Evolutionary conservation across 306 rosid species (phyloP).

Genomic region (Senna siamea): DNA sequence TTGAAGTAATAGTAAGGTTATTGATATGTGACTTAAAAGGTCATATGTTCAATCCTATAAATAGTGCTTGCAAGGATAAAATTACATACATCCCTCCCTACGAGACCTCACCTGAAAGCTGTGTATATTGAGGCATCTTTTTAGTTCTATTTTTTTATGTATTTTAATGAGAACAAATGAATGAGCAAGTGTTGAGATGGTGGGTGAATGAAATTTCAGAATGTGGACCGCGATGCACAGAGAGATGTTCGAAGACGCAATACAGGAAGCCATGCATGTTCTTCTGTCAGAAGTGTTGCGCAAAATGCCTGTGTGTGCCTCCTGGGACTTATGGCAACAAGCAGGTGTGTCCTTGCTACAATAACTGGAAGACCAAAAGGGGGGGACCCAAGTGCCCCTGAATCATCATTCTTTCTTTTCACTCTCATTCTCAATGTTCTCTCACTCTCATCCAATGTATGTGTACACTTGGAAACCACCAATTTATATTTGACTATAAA

Average conservation of each 20-base stretch:
- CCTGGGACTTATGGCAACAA: slow-evolving; percentile 69
- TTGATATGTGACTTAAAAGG: no score
- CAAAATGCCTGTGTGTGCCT: slow-evolving; percentile 63
- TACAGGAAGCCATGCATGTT: slow-evolving; percentile 69
- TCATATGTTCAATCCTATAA: no score
- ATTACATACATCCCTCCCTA: no score
- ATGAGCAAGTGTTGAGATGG: no score
- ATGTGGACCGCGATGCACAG: slow-evolving; percentile 49
- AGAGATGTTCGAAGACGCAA: slow-evolving; percentile 58
- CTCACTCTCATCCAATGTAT: neutral
- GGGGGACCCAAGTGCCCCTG: slow-evolving; percentile 75
- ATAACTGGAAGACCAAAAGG: slow-evolving; percentile 69
- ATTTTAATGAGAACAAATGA: no score
- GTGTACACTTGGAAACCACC: neutral
- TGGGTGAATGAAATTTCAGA: slow-evolving; percentile 42
- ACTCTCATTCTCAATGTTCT: neutral
- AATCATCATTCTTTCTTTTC: neutral
- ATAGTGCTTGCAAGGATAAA: no score
- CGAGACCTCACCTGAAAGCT: no score
- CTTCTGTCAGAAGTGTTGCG: slow-evolving; percentile 66
- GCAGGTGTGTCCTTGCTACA: slow-evolving; percentile 64
- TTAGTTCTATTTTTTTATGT: no score
- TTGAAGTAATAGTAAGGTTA: no score
- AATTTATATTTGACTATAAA: neutral
- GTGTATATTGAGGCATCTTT: no score